These are phyloP conservation scores for Eutrema japonicum DNA, from an alignment of 345 rosid species.

Conservation along the genomic window DNA sequence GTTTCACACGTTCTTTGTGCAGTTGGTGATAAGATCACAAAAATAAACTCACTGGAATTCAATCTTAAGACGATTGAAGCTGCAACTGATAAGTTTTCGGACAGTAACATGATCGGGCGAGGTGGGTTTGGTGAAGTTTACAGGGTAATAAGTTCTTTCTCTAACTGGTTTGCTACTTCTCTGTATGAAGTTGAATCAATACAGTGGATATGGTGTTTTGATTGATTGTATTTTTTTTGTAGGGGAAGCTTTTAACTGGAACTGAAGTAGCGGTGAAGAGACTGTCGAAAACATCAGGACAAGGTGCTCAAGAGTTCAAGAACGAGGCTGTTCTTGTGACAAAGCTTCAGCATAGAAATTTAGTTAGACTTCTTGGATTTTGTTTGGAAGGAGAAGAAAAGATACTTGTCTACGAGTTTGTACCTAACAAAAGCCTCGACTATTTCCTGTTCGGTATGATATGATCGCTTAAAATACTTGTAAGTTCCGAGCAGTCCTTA, in stretches of 20 bases:
- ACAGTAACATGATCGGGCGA: conserved; percentile 54
- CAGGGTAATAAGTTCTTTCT: conserved; percentile 43
- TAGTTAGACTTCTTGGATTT: conserved; percentile 57
- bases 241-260: conserved; percentile 54
- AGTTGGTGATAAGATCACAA: conserved; percentile 41
- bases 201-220: neutral
- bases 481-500: neutral
- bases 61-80: conserved; percentile 41
- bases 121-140: conserved; percentile 78
- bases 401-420: conserved; percentile 56
- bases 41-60: conserved; percentile 47
- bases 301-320: conserved; percentile 40
- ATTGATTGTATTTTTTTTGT: neutral
- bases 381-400: conserved; percentile 55
- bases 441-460: conserved; percentile 33
- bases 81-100: conserved; percentile 54
- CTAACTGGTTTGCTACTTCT: neutral
- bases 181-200: neutral
- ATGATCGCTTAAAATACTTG: neutral
- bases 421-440: conserved; percentile 47
- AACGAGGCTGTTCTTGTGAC: conserved; percentile 45
- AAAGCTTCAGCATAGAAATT: conserved; percentile 62
- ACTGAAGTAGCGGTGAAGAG: conserved; percentile 58
- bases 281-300: conserved; percentile 52
- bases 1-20: conserved; percentile 3